A percentile compares a stretch with the other conserved stretches of the same genome.
Conservation (phyloP, 306 rosid genomes). For the Vigna nakashimae region DNA sequence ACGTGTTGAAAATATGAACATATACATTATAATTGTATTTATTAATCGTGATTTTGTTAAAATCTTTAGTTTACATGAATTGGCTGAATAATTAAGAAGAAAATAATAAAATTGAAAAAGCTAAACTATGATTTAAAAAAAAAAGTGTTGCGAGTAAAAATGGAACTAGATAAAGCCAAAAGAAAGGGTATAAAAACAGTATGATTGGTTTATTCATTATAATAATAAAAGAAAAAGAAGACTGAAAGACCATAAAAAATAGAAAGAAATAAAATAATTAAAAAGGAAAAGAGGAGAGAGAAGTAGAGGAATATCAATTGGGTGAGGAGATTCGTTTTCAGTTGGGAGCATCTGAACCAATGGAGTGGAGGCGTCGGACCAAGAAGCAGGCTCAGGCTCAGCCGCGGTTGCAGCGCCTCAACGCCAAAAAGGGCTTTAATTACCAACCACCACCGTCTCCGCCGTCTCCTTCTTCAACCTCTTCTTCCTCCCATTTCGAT, state of each 20-base stretch:
- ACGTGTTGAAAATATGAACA: too few relatives aligned
- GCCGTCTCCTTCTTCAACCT: not conserved
- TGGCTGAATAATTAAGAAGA: too few relatives aligned
- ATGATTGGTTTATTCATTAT: too few relatives aligned
- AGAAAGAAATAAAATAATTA: not conserved
- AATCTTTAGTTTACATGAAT: too few relatives aligned
- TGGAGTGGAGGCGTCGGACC: constrained; percentile 52
- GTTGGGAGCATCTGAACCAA: not conserved
- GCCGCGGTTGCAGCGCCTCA: constrained; percentile 59
- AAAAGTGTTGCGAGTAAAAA: too few relatives aligned
- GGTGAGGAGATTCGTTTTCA: not conserved
- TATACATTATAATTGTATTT: too few relatives aligned
- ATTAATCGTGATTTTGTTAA: too few relatives aligned
- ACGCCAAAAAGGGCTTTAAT: constrained; percentile 57
- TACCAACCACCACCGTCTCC: constrained; percentile 47
- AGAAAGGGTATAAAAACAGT: not conserved
- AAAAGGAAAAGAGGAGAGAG: not conserved
- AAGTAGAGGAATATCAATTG: too few relatives aligned
- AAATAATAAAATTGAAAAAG: too few relatives aligned
- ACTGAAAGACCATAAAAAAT: not conserved
- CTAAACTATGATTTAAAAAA: too few relatives aligned
- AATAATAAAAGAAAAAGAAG: not conserved
- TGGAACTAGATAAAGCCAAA: too few relatives aligned
- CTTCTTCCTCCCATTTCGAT: not conserved
- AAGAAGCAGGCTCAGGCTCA: constrained; percentile 2